Conservation (phyloP, 768 basidiomycete species). For the Gloeopeniophorella convolvens region DNA sequence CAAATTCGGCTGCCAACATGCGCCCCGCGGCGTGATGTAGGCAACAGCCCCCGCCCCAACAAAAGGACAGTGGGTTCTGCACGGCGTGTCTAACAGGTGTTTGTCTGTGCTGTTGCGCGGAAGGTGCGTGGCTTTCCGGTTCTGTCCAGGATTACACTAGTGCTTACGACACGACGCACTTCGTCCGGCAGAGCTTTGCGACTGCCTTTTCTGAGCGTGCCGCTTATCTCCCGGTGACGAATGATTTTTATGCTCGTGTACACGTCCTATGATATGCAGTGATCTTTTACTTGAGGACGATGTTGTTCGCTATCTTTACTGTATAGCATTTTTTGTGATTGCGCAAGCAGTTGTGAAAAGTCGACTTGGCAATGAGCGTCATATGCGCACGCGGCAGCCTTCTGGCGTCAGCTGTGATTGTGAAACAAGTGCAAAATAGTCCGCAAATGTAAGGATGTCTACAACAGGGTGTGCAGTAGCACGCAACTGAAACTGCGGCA, state of each 20-base stretch:
- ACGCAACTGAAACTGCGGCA: too few species aligned
- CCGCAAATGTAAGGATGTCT: too few species aligned
- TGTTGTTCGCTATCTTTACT: background rate
- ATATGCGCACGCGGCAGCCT: too few species aligned
- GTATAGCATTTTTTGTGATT: background rate
- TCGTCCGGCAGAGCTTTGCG: constrained; percentile 54
- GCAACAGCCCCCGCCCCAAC: constrained; percentile 42
- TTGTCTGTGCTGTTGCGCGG: constrained; percentile 66
- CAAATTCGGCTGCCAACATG: background rate
- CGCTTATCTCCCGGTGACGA: background rate
- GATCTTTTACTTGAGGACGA: background rate
- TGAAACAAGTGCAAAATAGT: too few species aligned
- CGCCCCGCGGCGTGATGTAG: constrained; percentile 27
- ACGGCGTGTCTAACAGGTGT: constrained; percentile 61
- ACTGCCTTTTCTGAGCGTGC: constrained; percentile 54
- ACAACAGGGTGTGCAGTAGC: too few species aligned
- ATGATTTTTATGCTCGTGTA: constrained; percentile 4
- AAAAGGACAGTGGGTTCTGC: constrained; percentile 45
- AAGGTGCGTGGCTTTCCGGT: constrained; percentile 40
- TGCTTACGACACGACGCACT: constrained; percentile 6
- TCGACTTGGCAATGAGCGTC: too few species aligned
- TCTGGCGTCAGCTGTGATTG: too few species aligned
- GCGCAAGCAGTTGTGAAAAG: too few species aligned
- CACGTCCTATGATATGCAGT: background rate
- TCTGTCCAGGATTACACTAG: background rate